These are phyloP conservation scores for Nakataea oryzae DNA, from an alignment of 2,329 filamentous ascomycete genomes.

Conservation along the genomic window DNA sequence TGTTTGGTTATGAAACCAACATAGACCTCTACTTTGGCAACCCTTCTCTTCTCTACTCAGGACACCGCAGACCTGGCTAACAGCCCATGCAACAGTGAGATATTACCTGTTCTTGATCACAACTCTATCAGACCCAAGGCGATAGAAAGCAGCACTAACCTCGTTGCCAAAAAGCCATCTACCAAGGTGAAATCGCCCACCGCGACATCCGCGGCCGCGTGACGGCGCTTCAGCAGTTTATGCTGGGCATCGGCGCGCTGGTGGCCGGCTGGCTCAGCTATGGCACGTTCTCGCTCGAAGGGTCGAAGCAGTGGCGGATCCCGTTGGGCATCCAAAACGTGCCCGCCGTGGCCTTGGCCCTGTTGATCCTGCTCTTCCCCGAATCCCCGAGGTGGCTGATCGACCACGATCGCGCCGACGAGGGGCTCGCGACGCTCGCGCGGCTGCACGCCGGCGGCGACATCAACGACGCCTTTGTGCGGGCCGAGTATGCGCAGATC, in stretches of 20 bases:
- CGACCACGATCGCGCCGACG: constrained; percentile 53
- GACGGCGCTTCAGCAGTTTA: constrained; percentile 70
- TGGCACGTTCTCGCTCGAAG: constrained; percentile 24
- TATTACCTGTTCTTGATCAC: neutral
- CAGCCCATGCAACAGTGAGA: neutral
- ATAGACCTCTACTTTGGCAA: too few relatives aligned
- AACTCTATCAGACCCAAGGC: neutral
- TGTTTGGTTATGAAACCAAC: neutral
- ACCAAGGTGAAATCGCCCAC: constrained; percentile 71
- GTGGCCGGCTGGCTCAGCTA: constrained; percentile 66
- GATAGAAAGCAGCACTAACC: neutral
- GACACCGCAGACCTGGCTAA: neutral
- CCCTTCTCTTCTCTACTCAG: neutral
- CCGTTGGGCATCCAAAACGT: constrained; percentile 46
- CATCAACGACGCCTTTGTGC: constrained; percentile 56
- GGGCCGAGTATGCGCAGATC: constrained; percentile 63
- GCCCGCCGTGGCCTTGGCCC: constrained; percentile 53
- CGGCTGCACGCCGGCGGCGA: constrained; percentile 61
- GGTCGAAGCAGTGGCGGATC: constrained; percentile 38
- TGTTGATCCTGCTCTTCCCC: constrained; percentile 59
- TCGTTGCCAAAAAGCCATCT: constrained; percentile 35
- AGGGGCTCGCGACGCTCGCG: constrained; percentile 57
- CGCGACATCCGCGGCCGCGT: constrained; percentile 67
- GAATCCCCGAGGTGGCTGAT: constrained; percentile 69
- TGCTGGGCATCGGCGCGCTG: constrained; percentile 67